These are phyloP conservation scores for Cladosporium sp. DNA, from an alignment of 2,329 filamentous ascomycete genomes.

Conservation along the genomic window DNA sequence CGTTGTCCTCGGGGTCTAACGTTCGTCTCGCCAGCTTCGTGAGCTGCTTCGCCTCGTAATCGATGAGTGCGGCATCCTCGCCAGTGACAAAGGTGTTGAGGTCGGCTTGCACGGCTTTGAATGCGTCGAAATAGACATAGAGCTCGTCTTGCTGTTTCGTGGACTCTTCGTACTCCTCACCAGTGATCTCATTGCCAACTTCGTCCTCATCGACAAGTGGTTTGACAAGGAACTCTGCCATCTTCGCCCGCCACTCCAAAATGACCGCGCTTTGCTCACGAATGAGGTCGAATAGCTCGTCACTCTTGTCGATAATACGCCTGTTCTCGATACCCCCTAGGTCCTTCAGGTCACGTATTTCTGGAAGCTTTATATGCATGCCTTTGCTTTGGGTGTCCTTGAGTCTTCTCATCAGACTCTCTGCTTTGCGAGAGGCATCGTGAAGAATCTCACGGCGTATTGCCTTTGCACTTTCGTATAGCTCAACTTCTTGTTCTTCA, in stretches of 20 bases:
- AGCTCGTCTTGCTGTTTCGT: conserved; percentile 85
- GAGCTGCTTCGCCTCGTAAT: conserved; percentile 61
- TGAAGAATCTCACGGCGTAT: conserved; percentile 74
- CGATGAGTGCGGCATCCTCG: conserved; percentile 68
- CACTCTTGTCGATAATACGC: conserved; percentile 61
- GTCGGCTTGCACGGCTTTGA: conserved; percentile 74
- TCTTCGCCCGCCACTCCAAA: conserved; percentile 68
- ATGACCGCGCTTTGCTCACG: conserved; percentile 69
- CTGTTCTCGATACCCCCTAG: conserved; percentile 70
- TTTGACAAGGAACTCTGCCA: conserved; percentile 66
- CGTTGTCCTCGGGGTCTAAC: conserved; percentile 52
- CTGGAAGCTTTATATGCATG: conserved; percentile 49
- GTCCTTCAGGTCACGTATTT: conserved; percentile 47
- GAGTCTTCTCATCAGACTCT: conserved; percentile 62
- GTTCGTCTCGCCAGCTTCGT: conserved; percentile 21
- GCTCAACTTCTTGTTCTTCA: conserved; percentile 65
- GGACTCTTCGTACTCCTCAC: conserved; percentile 85
- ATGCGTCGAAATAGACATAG: conserved; percentile 76
- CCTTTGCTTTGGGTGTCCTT: conserved; percentile 40
- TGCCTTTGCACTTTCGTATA: conserved; percentile 73
- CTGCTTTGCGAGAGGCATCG: conserved; percentile 55
- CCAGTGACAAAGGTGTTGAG: conserved; percentile 73
- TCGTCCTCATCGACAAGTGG: conserved; percentile 81
- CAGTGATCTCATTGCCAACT: conserved; percentile 65
- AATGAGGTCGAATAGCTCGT: conserved; percentile 60